Conservation (phyloP, 2,329 filamentous ascomycete species). For the Trichophyton verrucosum region DNA sequence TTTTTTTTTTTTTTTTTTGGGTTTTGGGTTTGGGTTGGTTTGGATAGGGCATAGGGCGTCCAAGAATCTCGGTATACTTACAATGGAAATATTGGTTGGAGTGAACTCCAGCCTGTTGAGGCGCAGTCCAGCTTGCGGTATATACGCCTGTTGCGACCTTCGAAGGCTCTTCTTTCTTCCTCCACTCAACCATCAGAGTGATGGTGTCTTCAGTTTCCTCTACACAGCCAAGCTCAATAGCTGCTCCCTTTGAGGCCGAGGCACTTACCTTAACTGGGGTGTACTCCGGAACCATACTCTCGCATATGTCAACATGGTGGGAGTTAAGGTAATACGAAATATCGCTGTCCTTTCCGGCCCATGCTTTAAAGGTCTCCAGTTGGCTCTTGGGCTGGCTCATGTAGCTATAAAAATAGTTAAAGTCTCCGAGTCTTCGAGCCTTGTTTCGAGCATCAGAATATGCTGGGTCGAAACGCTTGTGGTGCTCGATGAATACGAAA, state of each 20-base stretch:
- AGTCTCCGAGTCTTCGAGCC: conserved; percentile 68
- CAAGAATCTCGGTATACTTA: conserved; percentile 17
- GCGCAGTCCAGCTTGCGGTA: conserved; percentile 89
- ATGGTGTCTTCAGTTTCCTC: conserved; percentile 85
- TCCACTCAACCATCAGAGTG: conserved; percentile 79
- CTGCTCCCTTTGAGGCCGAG: conserved; percentile 66
- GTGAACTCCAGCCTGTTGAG: conserved; percentile 86
- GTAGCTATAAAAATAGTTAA: conserved; percentile 98
- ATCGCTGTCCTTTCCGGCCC: conserved; percentile 83
- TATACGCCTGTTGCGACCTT: conserved; percentile 79
- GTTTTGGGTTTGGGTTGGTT: background rate
- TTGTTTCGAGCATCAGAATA: conserved; percentile 78
- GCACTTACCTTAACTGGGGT: conserved; percentile 67
- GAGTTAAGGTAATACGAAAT: conserved; percentile 95
- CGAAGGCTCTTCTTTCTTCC: conserved; percentile 52
- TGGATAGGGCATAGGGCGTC: background rate
- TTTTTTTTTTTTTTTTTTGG: no score
- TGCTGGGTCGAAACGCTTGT: conserved; percentile 90
- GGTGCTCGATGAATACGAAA: conserved; percentile 88
- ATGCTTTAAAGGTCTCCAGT: conserved; percentile 87
- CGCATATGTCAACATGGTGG: conserved; percentile 85
- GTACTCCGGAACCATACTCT: conserved; percentile 79
- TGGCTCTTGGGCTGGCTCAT: conserved; percentile 89
- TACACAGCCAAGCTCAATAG: conserved; percentile 64
- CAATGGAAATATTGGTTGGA: conserved; percentile 94